Percentiles rank a stretch among this genome's conserved stretches.
Evolutionary conservation across 495 filamentous ascomycete genomes (phyloP).

Genomic region (Friedmanniomyces simplex): DNA sequence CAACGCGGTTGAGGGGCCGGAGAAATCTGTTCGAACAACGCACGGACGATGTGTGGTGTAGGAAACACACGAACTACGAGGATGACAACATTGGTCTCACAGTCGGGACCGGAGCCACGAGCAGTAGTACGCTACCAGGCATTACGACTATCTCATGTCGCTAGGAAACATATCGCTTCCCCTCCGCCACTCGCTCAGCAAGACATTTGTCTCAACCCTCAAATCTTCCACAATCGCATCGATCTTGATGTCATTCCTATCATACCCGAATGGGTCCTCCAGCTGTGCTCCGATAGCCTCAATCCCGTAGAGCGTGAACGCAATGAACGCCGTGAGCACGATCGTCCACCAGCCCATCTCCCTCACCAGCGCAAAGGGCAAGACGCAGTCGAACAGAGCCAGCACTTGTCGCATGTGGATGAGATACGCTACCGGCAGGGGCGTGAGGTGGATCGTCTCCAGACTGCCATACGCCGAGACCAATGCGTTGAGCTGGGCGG

Average conservation of each 20-base stretch:
- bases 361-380: slow-evolving; percentile 64
- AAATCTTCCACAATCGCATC: slow-evolving; percentile 62
- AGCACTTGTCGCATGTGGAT: slow-evolving; percentile 72
- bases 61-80: no score
- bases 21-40: not conserved
- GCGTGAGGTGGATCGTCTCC: slow-evolving; percentile 65
- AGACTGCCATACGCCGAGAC: slow-evolving; percentile 58
- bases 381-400: slow-evolving; percentile 57
- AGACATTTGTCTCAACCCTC: slow-evolving; percentile 51
- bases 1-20: not conserved
- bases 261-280: slow-evolving; percentile 68
- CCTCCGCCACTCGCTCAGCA: slow-evolving; percentile 54
- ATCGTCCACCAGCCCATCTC: slow-evolving; percentile 65
- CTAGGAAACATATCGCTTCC: slow-evolving; percentile 6
- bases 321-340: slow-evolving; percentile 54
- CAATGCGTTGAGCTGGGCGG: slow-evolving; percentile 50
- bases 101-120: no score
- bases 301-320: slow-evolving; percentile 66
- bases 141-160: not conserved
- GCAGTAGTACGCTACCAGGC: not conserved
- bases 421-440: slow-evolving; percentile 64
- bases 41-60: not conserved
- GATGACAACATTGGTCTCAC: no score
- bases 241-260: slow-evolving; percentile 71
- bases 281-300: slow-evolving; percentile 64